These are phyloP conservation scores for Botrytis elliptica DNA, from an alignment of 2,329 filamentous ascomycete genomes.

Conservation along the genomic window DNA sequence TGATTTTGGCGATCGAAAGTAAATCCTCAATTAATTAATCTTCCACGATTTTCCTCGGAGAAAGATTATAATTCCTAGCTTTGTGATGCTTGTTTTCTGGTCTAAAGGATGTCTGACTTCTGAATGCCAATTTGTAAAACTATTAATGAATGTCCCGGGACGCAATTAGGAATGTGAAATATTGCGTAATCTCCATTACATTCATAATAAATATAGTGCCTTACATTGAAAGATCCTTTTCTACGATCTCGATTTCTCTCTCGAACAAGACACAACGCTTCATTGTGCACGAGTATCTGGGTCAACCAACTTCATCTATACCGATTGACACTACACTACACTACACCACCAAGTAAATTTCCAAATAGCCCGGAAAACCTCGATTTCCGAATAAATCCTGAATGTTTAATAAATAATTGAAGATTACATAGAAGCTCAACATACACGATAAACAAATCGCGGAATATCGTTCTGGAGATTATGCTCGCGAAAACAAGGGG, in stretches of 20 bases:
- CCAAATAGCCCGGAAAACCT: not conserved
- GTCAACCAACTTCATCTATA: not conserved
- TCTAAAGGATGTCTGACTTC: not conserved
- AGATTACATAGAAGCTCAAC: not conserved
- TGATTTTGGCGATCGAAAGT: not conserved
- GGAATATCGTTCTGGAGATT: not conserved
- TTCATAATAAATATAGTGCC: rapidly evolving
- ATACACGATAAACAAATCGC: not conserved
- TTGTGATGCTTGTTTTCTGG: not conserved
- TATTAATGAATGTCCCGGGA: not conserved
- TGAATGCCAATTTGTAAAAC: not conserved
- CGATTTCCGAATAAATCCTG: not conserved
- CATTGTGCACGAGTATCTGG: not conserved
- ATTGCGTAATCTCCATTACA: not conserved
- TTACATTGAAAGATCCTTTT: not conserved
- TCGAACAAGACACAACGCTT: rapidly evolving
- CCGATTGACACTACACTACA: not conserved
- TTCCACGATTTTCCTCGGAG: not conserved
- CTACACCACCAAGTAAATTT: not conserved
- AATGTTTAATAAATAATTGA: not conserved
- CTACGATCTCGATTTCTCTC: not conserved
- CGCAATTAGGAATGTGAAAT: not conserved
- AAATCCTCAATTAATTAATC: not conserved
- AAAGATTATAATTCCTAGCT: not conserved
- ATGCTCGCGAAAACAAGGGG: not conserved